These are phyloP conservation scores for Rhizopogon rudus DNA, from an alignment of 768 basidiomycete species.

Conservation along the genomic window DNA sequence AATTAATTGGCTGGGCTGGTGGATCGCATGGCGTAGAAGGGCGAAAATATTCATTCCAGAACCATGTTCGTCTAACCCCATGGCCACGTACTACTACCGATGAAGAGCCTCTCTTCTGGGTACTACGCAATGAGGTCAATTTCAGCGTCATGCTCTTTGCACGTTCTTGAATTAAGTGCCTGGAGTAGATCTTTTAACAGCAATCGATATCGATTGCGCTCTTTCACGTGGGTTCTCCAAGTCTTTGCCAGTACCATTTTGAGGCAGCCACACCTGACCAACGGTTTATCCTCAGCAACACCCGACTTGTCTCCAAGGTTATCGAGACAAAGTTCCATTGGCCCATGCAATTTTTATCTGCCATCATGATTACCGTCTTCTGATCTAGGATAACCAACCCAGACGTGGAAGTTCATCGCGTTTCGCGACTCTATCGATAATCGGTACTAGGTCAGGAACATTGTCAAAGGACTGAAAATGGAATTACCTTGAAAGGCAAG, in stretches of 20 bases:
- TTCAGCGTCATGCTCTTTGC: not conserved
- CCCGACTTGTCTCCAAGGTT: not conserved
- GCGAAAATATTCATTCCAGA: not conserved
- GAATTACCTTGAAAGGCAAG: slow-evolving; percentile 2
- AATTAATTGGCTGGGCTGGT: not conserved
- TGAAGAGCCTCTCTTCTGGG: not conserved
- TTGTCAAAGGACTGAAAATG: slow-evolving; percentile 4
- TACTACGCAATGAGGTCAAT: not conserved
- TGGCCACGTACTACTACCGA: not conserved
- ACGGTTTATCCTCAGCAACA: not conserved
- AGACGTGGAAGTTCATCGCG: slow-evolving; percentile 1
- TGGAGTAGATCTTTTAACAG: not conserved
- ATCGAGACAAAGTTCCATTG: not conserved
- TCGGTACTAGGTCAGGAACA: slow-evolving; percentile 5
- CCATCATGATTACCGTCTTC: slow-evolving; percentile 3
- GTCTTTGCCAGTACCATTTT: no score
- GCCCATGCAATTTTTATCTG: not conserved
- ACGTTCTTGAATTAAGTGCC: no score
- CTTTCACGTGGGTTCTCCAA: not conserved
- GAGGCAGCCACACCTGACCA: not conserved
- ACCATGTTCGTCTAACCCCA: not conserved
- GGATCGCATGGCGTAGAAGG: not conserved
- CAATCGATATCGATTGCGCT: not conserved
- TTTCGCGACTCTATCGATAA: slow-evolving; percentile 2
- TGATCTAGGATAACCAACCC: slow-evolving; percentile 10